phyloP scores from a whole-genome alignment of 2,329 filamentous ascomycete genomes.

The Setomelanomma holmii region DNA sequence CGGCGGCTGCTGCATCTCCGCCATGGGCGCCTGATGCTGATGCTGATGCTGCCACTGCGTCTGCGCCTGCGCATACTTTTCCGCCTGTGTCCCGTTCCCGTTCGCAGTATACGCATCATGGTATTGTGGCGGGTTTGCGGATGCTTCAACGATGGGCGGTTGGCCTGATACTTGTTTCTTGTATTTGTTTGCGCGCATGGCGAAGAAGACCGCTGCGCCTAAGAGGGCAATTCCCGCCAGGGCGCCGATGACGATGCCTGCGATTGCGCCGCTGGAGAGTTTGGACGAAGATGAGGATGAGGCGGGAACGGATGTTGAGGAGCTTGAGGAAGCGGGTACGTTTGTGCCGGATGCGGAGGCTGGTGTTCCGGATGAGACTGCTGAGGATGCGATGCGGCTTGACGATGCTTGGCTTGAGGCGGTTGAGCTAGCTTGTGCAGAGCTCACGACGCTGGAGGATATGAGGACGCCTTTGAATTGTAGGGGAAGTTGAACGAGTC shows the following conservation, averaged over 20 bases:
- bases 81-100: not conserved
- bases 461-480: not conserved
- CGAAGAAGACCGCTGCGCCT: slow-evolving; percentile 16
- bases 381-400: not conserved
- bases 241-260: slow-evolving; percentile 20
- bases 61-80: not conserved
- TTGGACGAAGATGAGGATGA: not conserved
- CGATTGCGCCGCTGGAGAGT: slow-evolving; percentile 18
- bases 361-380: not conserved
- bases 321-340: not conserved
- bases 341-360: not conserved
- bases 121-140: not conserved
- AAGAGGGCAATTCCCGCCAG: slow-evolving; percentile 17
- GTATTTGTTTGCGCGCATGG: slow-evolving; percentile 6
- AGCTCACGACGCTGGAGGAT: not conserved
- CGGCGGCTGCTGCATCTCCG: not conserved
- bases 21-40: not conserved
- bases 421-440: not conserved
- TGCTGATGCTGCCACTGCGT: not conserved
- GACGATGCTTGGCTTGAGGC: not conserved
- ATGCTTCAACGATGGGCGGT: not conserved
- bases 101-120: not conserved
- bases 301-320: not conserved
- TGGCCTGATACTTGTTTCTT: not conserved
- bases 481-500: not conserved